Evolutionary conservation across 2,329 filamentous ascomycete species (phyloP).

Genomic region (Phaeosphaeriaceae sp.): DNA sequence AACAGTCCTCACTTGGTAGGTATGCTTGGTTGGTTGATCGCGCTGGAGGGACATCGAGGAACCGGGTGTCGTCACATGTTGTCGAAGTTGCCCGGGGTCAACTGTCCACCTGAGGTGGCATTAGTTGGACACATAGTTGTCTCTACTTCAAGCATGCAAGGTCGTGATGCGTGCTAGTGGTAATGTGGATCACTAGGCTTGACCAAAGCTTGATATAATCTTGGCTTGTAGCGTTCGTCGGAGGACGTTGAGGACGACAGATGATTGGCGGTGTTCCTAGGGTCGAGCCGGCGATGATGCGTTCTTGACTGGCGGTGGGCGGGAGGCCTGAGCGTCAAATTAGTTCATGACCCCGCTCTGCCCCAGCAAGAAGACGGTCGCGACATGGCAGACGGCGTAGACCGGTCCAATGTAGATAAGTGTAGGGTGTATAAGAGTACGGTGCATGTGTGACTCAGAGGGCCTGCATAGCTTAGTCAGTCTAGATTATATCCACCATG

Average conservation of each 20-base stretch:
- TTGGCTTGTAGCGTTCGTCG: background rate
- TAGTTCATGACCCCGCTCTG: background rate
- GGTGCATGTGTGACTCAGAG: slow-evolving; percentile 23
- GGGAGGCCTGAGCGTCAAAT: background rate
- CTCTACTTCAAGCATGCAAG: no score
- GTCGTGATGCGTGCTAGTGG: no score
- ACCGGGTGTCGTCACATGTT: no score
- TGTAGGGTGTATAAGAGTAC: slow-evolving; percentile 1
- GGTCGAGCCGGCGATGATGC: background rate
- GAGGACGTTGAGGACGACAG: background rate
- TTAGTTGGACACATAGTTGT: no score
- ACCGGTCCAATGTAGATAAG: background rate
- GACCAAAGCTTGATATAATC: background rate
- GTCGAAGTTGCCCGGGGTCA: no score
- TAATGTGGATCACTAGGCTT: background rate
- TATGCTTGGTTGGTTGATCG: no score
- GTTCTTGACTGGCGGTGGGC: background rate
- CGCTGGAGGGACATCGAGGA: no score
- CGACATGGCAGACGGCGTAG: background rate
- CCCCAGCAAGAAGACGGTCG: background rate
- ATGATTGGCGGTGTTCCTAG: background rate
- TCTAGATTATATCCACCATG: slow-evolving; percentile 2
- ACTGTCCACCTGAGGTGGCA: no score
- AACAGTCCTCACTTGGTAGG: no score
- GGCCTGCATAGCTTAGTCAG: slow-evolving; percentile 14